A percentile compares a stretch with the other conserved stretches of the same genome.
Conservation (phyloP, 1,284 basidiomycete genomes). For the Flammula alnicola region DNA sequence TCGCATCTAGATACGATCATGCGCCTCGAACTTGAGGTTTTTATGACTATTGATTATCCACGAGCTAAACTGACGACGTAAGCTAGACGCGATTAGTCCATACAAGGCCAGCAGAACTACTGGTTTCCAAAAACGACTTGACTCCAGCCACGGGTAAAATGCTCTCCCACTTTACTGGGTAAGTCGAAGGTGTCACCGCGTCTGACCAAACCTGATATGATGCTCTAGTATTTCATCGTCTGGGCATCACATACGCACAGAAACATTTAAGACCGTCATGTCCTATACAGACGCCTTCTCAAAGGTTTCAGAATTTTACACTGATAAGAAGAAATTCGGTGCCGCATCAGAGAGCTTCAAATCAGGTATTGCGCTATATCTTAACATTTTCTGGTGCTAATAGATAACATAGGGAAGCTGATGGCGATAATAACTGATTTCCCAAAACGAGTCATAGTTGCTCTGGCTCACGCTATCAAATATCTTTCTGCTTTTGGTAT, state of each 20-base stretch:
- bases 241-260: conserved; percentile 54
- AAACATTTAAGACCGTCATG: conserved; percentile 63
- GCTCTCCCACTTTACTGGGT: conserved; percentile 71
- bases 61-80: conserved; percentile 1
- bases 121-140: conserved; percentile 68
- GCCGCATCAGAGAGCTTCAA: conserved; percentile 52
- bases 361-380: conserved; percentile 41
- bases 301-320: conserved; percentile 76
- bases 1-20: conserved; percentile 67
- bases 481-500: conserved; percentile 82
- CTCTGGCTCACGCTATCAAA: conserved; percentile 78
- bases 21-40: conserved; percentile 86
- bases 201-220: too few species aligned
- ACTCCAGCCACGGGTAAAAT: conserved; percentile 81
- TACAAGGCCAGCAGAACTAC: conserved; percentile 81
- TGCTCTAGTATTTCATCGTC: conserved; percentile 42
- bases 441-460: conserved; percentile 74
- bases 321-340: conserved; percentile 46
- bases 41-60: conserved; percentile 9
- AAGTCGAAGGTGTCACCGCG: conserved; percentile 15
- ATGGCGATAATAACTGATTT: conserved; percentile 74
- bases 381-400: conserved; percentile 3
- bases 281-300: conserved; percentile 78
- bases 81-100: conserved; percentile 82
- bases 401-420: conserved; percentile 46